Percentiles rank a stretch among this genome's conserved stretches.
These are phyloP conservation scores for Lavandula angustifolia DNA, from an alignment of 257 asterid species.

Conservation along the genomic window DNA sequence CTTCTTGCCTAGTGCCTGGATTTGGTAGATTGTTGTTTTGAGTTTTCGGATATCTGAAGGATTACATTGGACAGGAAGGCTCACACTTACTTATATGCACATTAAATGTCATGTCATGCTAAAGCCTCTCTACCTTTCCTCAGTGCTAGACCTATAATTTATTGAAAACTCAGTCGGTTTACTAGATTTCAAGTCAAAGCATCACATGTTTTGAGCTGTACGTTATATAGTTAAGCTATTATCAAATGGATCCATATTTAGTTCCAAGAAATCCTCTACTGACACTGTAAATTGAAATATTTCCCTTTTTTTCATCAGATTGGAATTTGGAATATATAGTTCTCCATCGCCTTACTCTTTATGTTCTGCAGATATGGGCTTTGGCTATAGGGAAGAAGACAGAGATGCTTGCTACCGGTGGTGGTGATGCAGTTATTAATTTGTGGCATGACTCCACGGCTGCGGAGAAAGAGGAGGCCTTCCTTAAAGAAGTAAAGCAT, in stretches of 20 bases:
- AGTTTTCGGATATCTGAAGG: background rate
- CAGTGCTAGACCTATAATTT: too few species aligned
- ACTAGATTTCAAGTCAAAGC: background rate
- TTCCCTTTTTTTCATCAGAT: background rate
- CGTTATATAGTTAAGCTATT: background rate
- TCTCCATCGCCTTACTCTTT: conserved; percentile 28
- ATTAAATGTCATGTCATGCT: too few species aligned
- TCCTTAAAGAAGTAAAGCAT: conserved; percentile 76
- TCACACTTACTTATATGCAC: too few species aligned
- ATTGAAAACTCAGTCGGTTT: too few species aligned
- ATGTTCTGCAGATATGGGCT: conserved; percentile 80
- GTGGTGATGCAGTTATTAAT: conserved; percentile 88
- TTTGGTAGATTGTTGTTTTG: background rate
- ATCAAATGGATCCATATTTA: background rate
- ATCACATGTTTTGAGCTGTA: conserved; percentile 1
- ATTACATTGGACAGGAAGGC: too few species aligned
- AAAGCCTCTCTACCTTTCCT: too few species aligned
- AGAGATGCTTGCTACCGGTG: conserved; percentile 95
- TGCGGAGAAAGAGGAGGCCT: conserved; percentile 85
- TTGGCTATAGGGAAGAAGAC: conserved; percentile 88
- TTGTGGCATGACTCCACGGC: conserved; percentile 98
- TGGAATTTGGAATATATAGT: conserved; percentile 6
- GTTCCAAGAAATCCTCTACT: background rate
- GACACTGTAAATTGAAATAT: too few species aligned
- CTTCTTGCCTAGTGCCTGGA: too few species aligned